Evolutionary conservation across 768 basidiomycete species (phyloP).

Genomic region (Russula ochroleuca): DNA sequence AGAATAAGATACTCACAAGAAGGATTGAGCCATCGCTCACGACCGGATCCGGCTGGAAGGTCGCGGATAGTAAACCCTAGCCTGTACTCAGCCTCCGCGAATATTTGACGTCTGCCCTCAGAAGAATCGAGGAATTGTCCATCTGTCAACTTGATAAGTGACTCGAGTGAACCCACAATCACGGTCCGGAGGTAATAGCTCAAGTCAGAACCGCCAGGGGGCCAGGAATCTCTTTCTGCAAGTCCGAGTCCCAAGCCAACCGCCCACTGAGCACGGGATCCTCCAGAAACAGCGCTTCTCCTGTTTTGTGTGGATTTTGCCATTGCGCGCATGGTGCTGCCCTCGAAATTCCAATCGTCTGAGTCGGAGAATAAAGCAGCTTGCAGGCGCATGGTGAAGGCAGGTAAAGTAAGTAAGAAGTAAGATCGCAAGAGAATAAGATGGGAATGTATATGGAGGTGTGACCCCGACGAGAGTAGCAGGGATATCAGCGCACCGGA

Average conservation of each 20-base stretch:
- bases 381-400: slow-evolving; percentile 67
- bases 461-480: slow-evolving; percentile 57
- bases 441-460: slow-evolving; percentile 66
- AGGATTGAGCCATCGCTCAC: slow-evolving; percentile 78
- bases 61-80: slow-evolving; percentile 84
- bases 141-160: slow-evolving; percentile 13
- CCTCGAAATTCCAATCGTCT: slow-evolving; percentile 38
- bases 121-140: slow-evolving; percentile 1
- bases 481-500: slow-evolving; percentile 63
- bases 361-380: slow-evolving; percentile 75
- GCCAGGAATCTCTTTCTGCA: slow-evolving; percentile 76
- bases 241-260: slow-evolving; percentile 71
- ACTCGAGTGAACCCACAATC: slow-evolving; percentile 73
- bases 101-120: slow-evolving; percentile 27
- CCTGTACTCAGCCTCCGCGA: slow-evolving; percentile 66
- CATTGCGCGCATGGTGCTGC: slow-evolving; percentile 24
- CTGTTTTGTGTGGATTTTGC: slow-evolving; percentile 20
- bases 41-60: slow-evolving; percentile 56
- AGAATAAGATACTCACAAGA: slow-evolving; percentile 51
- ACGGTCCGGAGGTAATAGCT: slow-evolving; percentile 81
- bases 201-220: slow-evolving; percentile 79
- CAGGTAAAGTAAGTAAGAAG: slow-evolving; percentile 63
- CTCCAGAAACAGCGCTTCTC: neutral
- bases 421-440: slow-evolving; percentile 68
- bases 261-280: slow-evolving; percentile 41